Base-by-base conservation (phyloP, 2,329 filamentous ascomycete genomes). In the Aspergillus fructus region DNA sequence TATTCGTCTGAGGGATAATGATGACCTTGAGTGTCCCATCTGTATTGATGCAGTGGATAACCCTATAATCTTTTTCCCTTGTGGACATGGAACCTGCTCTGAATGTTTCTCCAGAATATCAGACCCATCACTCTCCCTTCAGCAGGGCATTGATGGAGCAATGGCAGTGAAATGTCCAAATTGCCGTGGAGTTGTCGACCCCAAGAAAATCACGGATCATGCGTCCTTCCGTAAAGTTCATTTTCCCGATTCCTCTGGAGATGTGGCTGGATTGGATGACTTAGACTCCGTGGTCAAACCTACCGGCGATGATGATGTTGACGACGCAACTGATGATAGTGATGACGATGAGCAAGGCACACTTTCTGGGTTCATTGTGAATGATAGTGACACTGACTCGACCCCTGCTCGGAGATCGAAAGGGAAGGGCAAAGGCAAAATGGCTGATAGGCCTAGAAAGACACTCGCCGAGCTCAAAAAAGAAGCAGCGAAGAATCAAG, bases 31-130 rank as follows among this genome's bases (percentile, higher is more conserved):
- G 69, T 96, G 92, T 67, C 90, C 90, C 0, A 86, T 94, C 19
- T 96, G 92, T 71, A 87, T 89, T 58, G 92, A 96, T 66, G 86
- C 81, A 2, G 85, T 88, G 6, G 80, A 83, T 13, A 92, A 93
- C 60, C 89, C 90, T 0, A 84, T 84, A 3, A 90, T 96, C 61
- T 88, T 93, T 71, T 80, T 91, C 51, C 91, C 91, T 1, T 96
- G 92, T 67, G 92, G 92, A 2, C 92, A 96, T 68, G 85, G 88
- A 59, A 86, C 86, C 23, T 96, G 92, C 72, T 78, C 82, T 1
- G 88, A 92, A 61, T 96, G 92, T 69, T 86, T 94, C 59, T 81
- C 85, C 5, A 85, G 83, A 54, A 81, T 96, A 47, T 81, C 81
- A 0, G 89, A 91, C 60, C 85, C 86, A 3, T 74, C 80, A 2